Evolutionary conservation across 768 basidiomycete genomes (phyloP).

Genomic region (Termitomyces sp.): DNA sequence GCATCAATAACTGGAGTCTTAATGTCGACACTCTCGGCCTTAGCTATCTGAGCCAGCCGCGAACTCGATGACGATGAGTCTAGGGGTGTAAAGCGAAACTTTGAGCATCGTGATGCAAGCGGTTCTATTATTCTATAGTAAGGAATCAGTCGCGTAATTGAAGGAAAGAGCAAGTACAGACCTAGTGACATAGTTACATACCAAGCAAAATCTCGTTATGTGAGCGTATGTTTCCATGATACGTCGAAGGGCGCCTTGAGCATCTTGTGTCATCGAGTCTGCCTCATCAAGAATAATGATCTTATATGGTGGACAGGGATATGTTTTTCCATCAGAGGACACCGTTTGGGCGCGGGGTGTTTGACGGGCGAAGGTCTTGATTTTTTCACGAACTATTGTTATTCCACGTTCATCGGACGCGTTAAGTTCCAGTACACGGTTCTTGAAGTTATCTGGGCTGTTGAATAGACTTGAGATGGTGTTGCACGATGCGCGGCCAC

Average conservation of each 20-base stretch:
- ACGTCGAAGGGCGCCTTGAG: constrained; percentile 92
- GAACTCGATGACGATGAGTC: constrained; percentile 70
- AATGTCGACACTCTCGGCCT: constrained; percentile 62
- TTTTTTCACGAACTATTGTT: constrained; percentile 93
- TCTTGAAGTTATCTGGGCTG: constrained; percentile 91
- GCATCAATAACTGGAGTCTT: constrained; percentile 56
- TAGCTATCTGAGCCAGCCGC: constrained; percentile 77
- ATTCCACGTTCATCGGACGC: constrained; percentile 99
- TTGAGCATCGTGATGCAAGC: constrained; percentile 96
- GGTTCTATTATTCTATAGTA: constrained; percentile 89
- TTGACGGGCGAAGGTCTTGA: constrained; percentile 96
- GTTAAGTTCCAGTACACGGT: constrained; percentile 93
- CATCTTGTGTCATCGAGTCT: constrained; percentile 99
- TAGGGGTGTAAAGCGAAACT: constrained; percentile 95
- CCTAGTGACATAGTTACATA: constrained; percentile 99
- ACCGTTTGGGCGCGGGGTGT: constrained; percentile 75
- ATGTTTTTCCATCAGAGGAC: constrained; percentile 74
- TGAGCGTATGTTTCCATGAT: constrained; percentile 99
- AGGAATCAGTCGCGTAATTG: neutral
- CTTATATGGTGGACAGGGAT: constrained; percentile 97
- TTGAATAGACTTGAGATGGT: neutral
- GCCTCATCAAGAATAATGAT: constrained; percentile 99
- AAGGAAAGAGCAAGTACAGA: constrained; percentile 25
- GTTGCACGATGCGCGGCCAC: constrained; percentile 1
- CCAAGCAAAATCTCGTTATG: constrained; percentile 96